phyloP scores from a whole-genome alignment of 768 basidiomycete species.

The Tephrocybe sp. region DNA sequence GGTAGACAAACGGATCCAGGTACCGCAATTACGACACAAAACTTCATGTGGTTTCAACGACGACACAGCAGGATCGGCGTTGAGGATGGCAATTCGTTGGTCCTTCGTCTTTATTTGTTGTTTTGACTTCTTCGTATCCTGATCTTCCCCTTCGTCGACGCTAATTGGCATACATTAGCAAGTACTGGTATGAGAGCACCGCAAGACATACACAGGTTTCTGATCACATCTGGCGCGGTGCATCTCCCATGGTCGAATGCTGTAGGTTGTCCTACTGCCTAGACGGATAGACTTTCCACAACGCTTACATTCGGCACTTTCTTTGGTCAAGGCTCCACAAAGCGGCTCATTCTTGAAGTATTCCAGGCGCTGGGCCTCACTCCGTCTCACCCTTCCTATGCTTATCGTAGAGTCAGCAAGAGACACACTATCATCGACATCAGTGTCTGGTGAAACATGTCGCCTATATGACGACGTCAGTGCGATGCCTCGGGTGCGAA shows the following conservation, averaged over 20 bases:
- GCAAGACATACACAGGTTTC: slow-evolving; percentile 28
- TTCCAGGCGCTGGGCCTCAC: slow-evolving; percentile 61
- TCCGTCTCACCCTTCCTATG: slow-evolving; percentile 46
- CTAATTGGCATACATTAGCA: no score
- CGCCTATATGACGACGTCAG: slow-evolving; percentile 17
- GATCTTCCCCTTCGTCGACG: slow-evolving; percentile 23
- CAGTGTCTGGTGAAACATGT: slow-evolving; percentile 33
- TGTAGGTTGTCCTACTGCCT: slow-evolving; percentile 54
- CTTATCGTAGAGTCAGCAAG: slow-evolving; percentile 53
- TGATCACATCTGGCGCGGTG: slow-evolving; percentile 58
- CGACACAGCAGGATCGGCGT: slow-evolving; percentile 51
- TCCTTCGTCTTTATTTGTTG: slow-evolving; percentile 30
- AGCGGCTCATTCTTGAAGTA: slow-evolving; percentile 65
- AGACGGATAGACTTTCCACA: slow-evolving; percentile 60
- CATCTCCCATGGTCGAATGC: slow-evolving; percentile 60
- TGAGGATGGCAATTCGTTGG: slow-evolving; percentile 52
- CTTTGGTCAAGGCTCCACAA: slow-evolving; percentile 55
- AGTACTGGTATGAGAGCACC: no score
- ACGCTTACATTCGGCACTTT: slow-evolving; percentile 56
- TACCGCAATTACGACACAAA: slow-evolving; percentile 60
- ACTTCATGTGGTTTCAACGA: slow-evolving; percentile 51
- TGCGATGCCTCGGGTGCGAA: no score
- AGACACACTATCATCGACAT: slow-evolving; percentile 50
- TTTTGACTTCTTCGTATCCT: slow-evolving; percentile 10
- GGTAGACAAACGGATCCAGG: slow-evolving; percentile 58